Conservation (phyloP, 768 basidiomycete species). For the Hemileccinum rubropunctum region DNA sequence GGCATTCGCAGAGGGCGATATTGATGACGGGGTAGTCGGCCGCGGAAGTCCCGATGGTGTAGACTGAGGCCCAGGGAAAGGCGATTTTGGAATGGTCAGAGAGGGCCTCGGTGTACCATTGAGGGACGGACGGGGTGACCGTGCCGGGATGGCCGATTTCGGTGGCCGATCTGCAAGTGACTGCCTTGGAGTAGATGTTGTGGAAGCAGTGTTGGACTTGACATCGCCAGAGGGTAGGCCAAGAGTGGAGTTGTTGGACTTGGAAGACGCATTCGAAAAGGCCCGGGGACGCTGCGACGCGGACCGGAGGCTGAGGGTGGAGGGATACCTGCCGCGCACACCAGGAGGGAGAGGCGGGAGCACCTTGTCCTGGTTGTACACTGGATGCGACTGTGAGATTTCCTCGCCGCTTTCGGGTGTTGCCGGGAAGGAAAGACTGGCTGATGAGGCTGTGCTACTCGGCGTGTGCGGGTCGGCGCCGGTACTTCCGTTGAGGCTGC, state of each 20-base stretch:
- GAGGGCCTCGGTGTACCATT: constrained; percentile 22
- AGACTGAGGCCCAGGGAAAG: constrained; percentile 10
- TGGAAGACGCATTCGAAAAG: constrained; percentile 33
- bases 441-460: constrained; percentile 31
- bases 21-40: constrained; percentile 18
- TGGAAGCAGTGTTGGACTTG: constrained; percentile 12
- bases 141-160: constrained; percentile 9
- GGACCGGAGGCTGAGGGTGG: constrained; percentile 13
- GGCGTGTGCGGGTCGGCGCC: constrained; percentile 26
- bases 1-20: neutral
- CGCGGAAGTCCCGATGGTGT: constrained; percentile 17
- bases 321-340: constrained; percentile 19
- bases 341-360: constrained; percentile 31
- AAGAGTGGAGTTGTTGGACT: constrained; percentile 19
- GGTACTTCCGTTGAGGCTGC: constrained; percentile 20
- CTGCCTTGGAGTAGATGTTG: constrained; percentile 8
- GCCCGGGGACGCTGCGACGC: constrained; percentile 32
- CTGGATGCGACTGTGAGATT: constrained; percentile 2
- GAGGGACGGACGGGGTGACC: constrained; percentile 18
- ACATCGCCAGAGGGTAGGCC: constrained; percentile 3
- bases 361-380: constrained; percentile 27
- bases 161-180: constrained; percentile 8
- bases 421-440: constrained; percentile 29
- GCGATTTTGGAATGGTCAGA: constrained; percentile 26
- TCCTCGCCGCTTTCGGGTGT: constrained; percentile 27